phyloP scores from a whole-genome alignment of 805 yeast species.

The Maudiozyma barnettii region DNA sequence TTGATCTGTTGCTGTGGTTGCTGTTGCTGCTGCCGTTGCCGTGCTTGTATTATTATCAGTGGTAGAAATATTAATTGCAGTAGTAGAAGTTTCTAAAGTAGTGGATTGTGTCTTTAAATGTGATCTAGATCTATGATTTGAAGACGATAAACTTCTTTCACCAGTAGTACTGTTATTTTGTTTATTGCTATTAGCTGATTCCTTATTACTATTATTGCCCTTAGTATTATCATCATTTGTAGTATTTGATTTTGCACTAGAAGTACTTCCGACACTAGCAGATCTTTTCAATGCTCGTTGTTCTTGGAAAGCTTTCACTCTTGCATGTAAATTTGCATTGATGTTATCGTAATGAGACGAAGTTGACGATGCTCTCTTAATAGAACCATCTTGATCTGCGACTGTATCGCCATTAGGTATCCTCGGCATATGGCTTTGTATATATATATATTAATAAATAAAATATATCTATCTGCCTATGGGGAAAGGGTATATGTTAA shows the following conservation, averaged over 20 bases:
- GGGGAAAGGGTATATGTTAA: no score
- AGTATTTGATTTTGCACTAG: constrained; percentile 2
- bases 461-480: no score
- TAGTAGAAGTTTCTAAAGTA: background rate
- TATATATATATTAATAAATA: no score
- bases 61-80: background rate
- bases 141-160: background rate
- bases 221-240: background rate
- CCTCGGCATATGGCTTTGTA: background rate
- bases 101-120: background rate
- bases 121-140: background rate
- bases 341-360: constrained; percentile 32
- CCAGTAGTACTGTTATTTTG: background rate
- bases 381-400: background rate
- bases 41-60: background rate
- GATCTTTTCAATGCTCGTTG: constrained; percentile 47
- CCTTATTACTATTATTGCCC: background rate
- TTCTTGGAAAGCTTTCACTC: constrained; percentile 79
- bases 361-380: constrained; percentile 17
- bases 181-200: background rate
- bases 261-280: constrained; percentile 24
- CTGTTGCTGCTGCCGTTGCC: no score
- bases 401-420: background rate
- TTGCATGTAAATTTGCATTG: constrained; percentile 75
- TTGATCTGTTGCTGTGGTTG: no score